phyloP scores from a whole-genome alignment of 805 yeast genomes.

The Lipomyces kockii region DNA sequence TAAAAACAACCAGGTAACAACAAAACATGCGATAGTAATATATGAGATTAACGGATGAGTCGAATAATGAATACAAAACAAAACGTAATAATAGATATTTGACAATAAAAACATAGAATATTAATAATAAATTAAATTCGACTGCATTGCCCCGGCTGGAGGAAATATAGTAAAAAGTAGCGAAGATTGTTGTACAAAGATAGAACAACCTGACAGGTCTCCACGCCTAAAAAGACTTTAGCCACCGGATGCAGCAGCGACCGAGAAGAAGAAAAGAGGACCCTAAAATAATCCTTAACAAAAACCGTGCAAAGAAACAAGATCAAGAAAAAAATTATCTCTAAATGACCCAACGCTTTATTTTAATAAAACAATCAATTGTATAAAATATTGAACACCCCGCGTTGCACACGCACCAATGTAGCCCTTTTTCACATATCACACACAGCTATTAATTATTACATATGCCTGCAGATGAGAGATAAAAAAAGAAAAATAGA shows the following conservation, averaged over 20 bases:
- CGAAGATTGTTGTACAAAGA: too few species aligned
- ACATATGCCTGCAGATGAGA: slow-evolving; percentile 1
- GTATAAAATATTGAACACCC: neutral
- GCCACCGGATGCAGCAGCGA: neutral
- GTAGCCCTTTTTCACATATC: neutral
- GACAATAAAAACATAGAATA: too few species aligned
- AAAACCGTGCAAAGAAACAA: slow-evolving; percentile 1
- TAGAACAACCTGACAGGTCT: too few species aligned
- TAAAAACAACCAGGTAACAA: too few species aligned
- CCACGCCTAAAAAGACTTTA: too few species aligned
- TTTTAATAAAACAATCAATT: neutral
- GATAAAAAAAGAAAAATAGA: neutral
- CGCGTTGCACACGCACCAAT: neutral
- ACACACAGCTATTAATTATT: neutral
- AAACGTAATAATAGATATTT: too few species aligned
- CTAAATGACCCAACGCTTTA: neutral
- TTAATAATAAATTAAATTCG: too few species aligned
- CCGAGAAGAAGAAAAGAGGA: neutral
- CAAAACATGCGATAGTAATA: too few species aligned
- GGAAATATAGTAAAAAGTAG: too few species aligned
- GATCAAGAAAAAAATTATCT: neutral
- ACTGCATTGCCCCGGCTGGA: too few species aligned
- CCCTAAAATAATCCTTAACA: neutral
- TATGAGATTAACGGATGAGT: too few species aligned
- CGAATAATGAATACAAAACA: too few species aligned